Percentiles rank a stretch among this genome's conserved stretches.
Conservation (phyloP, 352 stramenopile genomes). For the Salisapilia sapeloensis region DNA sequence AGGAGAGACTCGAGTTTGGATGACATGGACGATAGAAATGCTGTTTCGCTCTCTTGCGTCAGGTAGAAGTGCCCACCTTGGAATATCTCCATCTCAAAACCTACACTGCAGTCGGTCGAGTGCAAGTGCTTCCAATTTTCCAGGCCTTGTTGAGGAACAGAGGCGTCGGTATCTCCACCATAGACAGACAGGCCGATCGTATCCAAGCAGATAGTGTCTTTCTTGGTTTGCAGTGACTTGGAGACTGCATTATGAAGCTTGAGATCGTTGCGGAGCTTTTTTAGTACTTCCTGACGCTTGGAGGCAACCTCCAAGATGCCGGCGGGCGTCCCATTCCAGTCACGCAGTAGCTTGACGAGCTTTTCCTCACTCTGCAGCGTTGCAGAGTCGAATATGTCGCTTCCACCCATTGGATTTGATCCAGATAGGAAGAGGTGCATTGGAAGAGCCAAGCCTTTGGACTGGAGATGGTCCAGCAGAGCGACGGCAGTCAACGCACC, state of each 20-base stretch:
- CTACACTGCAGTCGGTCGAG: conserved; percentile 1
- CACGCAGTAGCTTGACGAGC: conserved; percentile 21
- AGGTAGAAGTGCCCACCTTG: conserved; percentile 47
- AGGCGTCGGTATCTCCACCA: conserved; percentile 21
- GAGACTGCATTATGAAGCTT: conserved; percentile 32
- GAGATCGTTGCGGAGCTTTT: conserved; percentile 19
- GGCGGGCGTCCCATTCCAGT: conserved; percentile 43
- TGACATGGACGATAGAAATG: conserved; percentile 16
- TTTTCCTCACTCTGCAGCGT: conserved; percentile 12
- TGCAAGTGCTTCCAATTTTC: conserved; percentile 14
- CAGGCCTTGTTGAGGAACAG: conserved; percentile 15
- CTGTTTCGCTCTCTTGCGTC: conserved; percentile 10
- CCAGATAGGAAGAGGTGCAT: conserved; percentile 47
- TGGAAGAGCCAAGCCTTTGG: conserved; percentile 23
- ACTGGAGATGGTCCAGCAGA: conserved; percentile 23
- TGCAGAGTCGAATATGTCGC: conserved; percentile 13
- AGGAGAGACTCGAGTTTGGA: conserved; percentile 16
- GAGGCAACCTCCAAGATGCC: conserved; percentile 28
- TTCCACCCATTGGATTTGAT: conserved; percentile 11
- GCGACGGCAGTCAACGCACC: conserved; percentile 38
- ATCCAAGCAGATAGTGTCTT: conserved; percentile 8
- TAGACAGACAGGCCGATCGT: conserved; percentile 30
- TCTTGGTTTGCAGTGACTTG: conserved; percentile 11
- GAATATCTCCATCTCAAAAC: conserved; percentile 25
- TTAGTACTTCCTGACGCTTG: conserved; percentile 14